Base-by-base conservation (phyloP, 176 grass and related monocot species). In the Hordeum marinum region DNA sequence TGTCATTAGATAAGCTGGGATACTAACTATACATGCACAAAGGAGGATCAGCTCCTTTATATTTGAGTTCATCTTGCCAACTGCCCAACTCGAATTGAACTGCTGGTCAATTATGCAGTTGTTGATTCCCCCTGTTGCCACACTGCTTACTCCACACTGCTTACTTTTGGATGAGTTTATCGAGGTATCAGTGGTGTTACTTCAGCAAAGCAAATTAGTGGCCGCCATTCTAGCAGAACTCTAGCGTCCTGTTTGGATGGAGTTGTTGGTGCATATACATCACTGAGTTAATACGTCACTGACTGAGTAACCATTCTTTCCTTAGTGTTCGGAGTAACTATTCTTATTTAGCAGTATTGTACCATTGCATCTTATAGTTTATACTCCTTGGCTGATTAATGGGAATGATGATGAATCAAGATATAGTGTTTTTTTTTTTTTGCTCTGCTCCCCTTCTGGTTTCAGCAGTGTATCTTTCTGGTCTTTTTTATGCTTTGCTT, bases 151-250 rank as follows among this genome's bases (percentile, higher is more conserved):
- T 58, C 20, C 21, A 46, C 4, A 83, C 35, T 66, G 26, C 0
- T 65, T 82, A 43, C 54, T 58, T 60, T 46, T n/a, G 17, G 23
- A 17, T 17, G n/a, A 81, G 48, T 48, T 80, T 40, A n/a, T 10
- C 8, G 6, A 17, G 29, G 10, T 35, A 39, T 37, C 11, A 13
- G 7, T 27, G 11, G 3, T 70, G n/a, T 52, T 67, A 67, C n/a
- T 72, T 75, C 26, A 68, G 11, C 25, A 37, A 85, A 80, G 26
- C 18, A 80, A 89, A 80, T 55, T 34, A 25, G 6, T 41, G 18
- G 21, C 11, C 1, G n/a, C 54, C 11, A 43, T 43, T 43, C 42
- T 43, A 85, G 50, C 34, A 42, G 48, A 68, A 29, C 39, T 50
- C 8, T 24, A 24, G 76, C 55, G 11, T 45, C 73, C 34, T 67